Base-by-base conservation (phyloP, 1,284 basidiomycete genomes). In the Fomitopsis palustris region DNA sequence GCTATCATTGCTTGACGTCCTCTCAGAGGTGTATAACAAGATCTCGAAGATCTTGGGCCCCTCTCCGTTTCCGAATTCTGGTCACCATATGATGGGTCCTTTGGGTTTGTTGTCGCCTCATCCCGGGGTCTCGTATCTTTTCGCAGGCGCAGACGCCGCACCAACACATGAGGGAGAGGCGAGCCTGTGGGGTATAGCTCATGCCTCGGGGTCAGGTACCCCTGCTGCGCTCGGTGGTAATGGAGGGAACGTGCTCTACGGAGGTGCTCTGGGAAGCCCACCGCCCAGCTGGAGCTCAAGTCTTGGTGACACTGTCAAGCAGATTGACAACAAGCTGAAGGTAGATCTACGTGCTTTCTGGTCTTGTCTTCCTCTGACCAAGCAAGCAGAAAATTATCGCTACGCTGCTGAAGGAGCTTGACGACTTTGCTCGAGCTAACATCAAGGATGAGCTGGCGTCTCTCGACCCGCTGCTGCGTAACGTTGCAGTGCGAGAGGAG, bases 21-120 rank as follows among this genome's bases (percentile, higher is more conserved):
- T 95, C 41, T 90, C 90, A 14, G 91, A 93, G 70, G 84, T 92
- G 25, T 95, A 95, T 77, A 87, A 90, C 72, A 93, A 92, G 72
- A 87, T 95, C 49, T 82, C 84, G 4, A 86, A 86, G 69, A 82
- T 92, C 51, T 83, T 95, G 21, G 90, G 90, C 1, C 90, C 89
- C 2, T 89, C 89, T 2, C 83, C 86, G 0, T 86, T 91, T 67
- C 79, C 87, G 3, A 80, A 81, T 62, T 77, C 81, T 17, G 78
- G 83, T 16, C 82, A 87, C 62, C 82, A 88, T 62, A 89, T 90
- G 85, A 86, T 87, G 80, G 90, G 90, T 0, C 86, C 89, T 10
- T 76, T 91, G 14, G 88, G 88, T 5, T 73, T 85, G 9, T 78
- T 91, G 25, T 81, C 86, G 4, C 89, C 89, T 1, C 86, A 89